Base-by-base conservation (phyloP, 129 eudicot genomes). In the Artemisia annua region DNA sequence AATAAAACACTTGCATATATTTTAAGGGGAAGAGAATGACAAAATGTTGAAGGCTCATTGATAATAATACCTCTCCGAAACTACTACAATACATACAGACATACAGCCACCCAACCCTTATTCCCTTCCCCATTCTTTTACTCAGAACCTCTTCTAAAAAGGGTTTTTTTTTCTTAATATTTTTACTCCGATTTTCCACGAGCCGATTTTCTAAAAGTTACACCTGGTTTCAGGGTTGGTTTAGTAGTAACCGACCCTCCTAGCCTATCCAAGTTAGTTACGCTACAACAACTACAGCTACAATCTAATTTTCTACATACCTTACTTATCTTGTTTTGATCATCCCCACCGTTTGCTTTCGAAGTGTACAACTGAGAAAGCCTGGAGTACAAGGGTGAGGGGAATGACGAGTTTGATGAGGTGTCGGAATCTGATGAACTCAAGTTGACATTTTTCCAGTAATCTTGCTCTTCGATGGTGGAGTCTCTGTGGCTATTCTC, bases 361-460 rank as follows among this genome's bases (percentile, higher is more conserved):
- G 81, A 63, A 56, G 88, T 61, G 55, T 73, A 69, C 55, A 77
- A 78, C 28, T 69, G 83, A 54, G 87, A 69, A 70, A 66, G 81
- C 70, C 89, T 85, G 12, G 82, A 77, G 75, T 67, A 81, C 88
- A 85, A 51, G n/a, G 90, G 88, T 11, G 90, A 85, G 3, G 85
- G 85, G 67, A 79, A 88, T 46, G 90, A 83, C 4, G 91, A 88
- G 48, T 86, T 60, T 1, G 95, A 83, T 10, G 95, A 85, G 9
- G 89, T 88, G 75, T 88, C 95, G 3, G 95, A 88, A 79, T 88
- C 95, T 22, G 95, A 83, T 7, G 86, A 84, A 28, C 68, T 84
- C 70, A 80, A 55, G 80, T 83, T 70, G 8, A 52, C 48, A 48
- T 28, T 83, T 71, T 66, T 82, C 75, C 57, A 80, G 76, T 79